Base-by-base conservation (phyloP, 306 rosid species). In the Prosopis cineraria region DNA sequence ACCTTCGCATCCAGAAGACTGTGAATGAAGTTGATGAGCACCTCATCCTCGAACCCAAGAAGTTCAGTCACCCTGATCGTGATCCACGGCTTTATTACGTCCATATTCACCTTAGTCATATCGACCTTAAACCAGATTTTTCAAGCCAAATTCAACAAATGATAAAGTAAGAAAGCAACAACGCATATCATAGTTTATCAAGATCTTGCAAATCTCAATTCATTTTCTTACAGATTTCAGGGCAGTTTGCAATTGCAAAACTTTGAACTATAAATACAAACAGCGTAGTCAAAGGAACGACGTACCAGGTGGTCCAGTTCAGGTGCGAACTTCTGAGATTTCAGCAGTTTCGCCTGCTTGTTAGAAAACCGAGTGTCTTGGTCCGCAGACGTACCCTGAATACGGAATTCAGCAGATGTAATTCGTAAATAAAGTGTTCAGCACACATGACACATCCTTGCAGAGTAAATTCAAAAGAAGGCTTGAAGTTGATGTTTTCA, bases 291-390 rank as follows among this genome's bases (percentile, higher is more conserved):
- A 52, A 73, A 14, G 22, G 70, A 66, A 86, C 94, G 10, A 86
- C 94, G 10, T 80, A 96, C 99, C 98, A 96, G 70, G 62, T 96
- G 97, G 53, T 93, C 99, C 79, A 96, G 83, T 77, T 96, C 98
- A 2, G 98, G 91, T n/a, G 97, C 83, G 73, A 96, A 96, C 88
- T 96, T 96, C 86, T 96, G 99, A 45, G 99, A 91, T 53, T 96
- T 96, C 84, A 96, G 3, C 80, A 96, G 87, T 89, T 93, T 96
- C 20, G 97, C 98, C 81, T 96, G 98, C 90, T 96, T 96, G 81
- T 96, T 96, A 41, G 99, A 96, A 83, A 96, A 96, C 41, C 99
- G 85, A 40, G 99, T 93, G 89, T 96, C 99, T 81, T 96, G 99
- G 78, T 91, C 99, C 22, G 99, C 97, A 55, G 98, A 87, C 20